Evolutionary conservation across 345 rosid genomes (phyloP).

Genomic region (Rhodamnia argentea): DNA sequence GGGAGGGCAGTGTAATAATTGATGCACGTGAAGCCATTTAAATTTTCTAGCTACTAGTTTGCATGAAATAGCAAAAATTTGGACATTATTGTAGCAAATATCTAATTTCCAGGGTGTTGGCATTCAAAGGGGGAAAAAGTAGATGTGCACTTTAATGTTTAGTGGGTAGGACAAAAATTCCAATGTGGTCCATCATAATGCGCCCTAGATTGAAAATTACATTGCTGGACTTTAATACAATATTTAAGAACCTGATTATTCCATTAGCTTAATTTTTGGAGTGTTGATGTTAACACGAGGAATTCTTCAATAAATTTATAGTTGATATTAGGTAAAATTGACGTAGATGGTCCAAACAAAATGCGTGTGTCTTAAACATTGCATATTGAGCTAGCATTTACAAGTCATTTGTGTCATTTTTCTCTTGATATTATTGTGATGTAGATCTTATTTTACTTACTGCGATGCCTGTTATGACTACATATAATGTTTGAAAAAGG

Average conservation of each 20-base stretch:
- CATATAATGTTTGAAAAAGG: not conserved
- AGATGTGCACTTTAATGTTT: not conserved
- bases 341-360: too few relatives aligned
- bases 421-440: not conserved
- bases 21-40: not conserved
- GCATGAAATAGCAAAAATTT: not conserved
- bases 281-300: not conserved
- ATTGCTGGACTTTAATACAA: not conserved
- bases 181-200: not conserved
- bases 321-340: too few relatives aligned
- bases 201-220: not conserved
- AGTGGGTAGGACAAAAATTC: not conserved
- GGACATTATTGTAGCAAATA: not conserved
- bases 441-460: not conserved
- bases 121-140: not conserved
- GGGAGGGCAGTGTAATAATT: not conserved
- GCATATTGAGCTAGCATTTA: too few relatives aligned
- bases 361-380: too few relatives aligned
- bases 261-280: not conserved
- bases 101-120: not conserved
- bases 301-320: too few relatives aligned
- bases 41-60: not conserved
- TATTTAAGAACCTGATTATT: not conserved
- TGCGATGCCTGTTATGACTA: not conserved
- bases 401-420: too few relatives aligned